These are phyloP conservation scores for Harringtonia aguacate DNA, from an alignment of 2,329 filamentous ascomycete species.

Conservation along the genomic window DNA sequence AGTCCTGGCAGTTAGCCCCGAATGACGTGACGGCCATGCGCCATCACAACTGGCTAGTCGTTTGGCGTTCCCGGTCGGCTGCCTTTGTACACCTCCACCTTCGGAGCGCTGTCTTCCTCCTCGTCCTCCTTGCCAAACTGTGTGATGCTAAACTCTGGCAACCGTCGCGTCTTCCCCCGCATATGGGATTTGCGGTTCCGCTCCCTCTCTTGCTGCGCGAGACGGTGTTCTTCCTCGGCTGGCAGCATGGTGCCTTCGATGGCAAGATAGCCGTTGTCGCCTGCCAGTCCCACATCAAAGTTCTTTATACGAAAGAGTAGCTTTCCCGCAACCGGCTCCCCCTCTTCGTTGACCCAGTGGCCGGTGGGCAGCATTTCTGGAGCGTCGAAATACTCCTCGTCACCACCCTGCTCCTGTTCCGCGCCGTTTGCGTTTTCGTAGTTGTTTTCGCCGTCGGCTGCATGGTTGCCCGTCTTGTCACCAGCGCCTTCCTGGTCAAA, in stretches of 20 bases:
- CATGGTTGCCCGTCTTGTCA: not conserved
- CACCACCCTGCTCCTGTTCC: slow-evolving; percentile 1
- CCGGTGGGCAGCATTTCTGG: slow-evolving; percentile 42
- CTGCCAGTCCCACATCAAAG: slow-evolving; percentile 68
- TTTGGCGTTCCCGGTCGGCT: slow-evolving; percentile 19
- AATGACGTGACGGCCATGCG: not conserved
- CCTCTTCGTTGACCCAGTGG: slow-evolving; percentile 65
- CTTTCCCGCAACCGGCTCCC: slow-evolving; percentile 58
- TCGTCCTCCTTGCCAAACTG: slow-evolving; percentile 37
- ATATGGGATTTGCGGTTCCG: slow-evolving; percentile 25
- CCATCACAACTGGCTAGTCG: not conserved
- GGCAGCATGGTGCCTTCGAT: slow-evolving; percentile 81
- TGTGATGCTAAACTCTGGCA: slow-evolving; percentile 47
- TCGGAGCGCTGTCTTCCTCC: slow-evolving; percentile 27
- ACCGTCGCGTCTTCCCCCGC: slow-evolving; percentile 21
- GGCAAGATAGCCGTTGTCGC: slow-evolving; percentile 68
- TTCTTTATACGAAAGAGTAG: slow-evolving; percentile 73
- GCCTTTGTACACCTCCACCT: slow-evolving; percentile 22
- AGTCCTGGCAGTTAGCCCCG: too few relatives aligned
- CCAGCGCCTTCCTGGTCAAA: slow-evolving; percentile 12
- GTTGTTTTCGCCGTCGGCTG: slow-evolving; percentile 2
- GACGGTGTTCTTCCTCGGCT: slow-evolving; percentile 51
- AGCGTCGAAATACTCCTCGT: slow-evolving; percentile 22
- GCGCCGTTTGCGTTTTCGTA: too few relatives aligned
- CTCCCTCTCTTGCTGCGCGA: slow-evolving; percentile 43